Conservation (phyloP, 371 early-diverging fungal genomes). For the Mortierella polycephala region DNA sequence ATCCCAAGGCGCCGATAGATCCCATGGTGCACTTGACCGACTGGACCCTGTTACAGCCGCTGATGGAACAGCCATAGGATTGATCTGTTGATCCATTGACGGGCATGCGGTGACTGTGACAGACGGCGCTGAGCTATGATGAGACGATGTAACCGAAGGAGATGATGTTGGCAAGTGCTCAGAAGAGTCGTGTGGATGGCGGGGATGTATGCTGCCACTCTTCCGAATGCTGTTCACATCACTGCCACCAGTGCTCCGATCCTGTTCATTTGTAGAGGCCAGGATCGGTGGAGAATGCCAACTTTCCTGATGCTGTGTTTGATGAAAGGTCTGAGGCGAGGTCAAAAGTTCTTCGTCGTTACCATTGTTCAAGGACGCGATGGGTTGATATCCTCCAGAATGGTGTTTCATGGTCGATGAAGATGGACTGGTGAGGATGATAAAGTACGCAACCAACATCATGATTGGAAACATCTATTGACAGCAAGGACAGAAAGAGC, state of each 20-base stretch:
- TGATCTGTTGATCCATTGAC: no score
- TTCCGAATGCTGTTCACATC: background rate
- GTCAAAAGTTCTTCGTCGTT: slow-evolving; percentile 18
- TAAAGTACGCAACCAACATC: slow-evolving; percentile 40
- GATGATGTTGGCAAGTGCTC: no score
- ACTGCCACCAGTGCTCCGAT: background rate
- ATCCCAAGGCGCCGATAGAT: slow-evolving; percentile 8
- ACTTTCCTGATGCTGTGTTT: background rate
- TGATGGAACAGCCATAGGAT: no score
- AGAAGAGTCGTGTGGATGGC: background rate
- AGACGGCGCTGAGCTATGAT: no score
- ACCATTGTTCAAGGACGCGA: slow-evolving; percentile 2
- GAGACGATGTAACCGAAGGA: no score
- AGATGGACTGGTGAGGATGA: slow-evolving; percentile 31
- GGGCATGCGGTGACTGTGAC: background rate
- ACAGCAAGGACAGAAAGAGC: no score
- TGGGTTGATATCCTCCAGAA: slow-evolving; percentile 22
- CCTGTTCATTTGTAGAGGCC: background rate
- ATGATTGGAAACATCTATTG: slow-evolving; percentile 34
- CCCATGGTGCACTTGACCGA: slow-evolving; percentile 11
- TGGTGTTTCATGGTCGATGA: slow-evolving; percentile 1
- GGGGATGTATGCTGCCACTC: no score
- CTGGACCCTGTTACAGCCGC: no score
- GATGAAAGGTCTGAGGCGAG: background rate
- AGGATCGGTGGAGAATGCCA: background rate